Evolutionary conservation across 2,329 filamentous ascomycete genomes (phyloP).

Genomic region (Cladosporium sp.): DNA sequence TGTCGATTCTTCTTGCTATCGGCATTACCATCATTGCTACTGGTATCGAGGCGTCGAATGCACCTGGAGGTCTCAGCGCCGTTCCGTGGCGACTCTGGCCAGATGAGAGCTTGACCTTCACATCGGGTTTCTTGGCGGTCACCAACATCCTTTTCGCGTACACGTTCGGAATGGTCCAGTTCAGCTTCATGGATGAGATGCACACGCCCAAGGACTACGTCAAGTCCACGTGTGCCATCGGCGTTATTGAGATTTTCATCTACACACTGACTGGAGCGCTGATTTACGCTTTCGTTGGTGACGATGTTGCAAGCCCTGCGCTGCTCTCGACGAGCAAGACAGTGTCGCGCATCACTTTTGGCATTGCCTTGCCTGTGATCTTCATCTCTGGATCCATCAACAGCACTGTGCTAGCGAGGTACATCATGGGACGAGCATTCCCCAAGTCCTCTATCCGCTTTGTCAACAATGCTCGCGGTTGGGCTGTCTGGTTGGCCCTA

Average conservation of each 20-base stretch:
- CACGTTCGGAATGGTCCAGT: slow-evolving; percentile 75
- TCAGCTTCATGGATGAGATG: slow-evolving; percentile 98
- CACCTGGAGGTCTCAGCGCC: slow-evolving; percentile 60
- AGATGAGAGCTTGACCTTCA: slow-evolving; percentile 71
- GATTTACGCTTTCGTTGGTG: slow-evolving; percentile 80
- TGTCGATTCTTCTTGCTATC: slow-evolving; percentile 79
- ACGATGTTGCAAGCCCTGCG: slow-evolving; percentile 84
- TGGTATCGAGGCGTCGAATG: slow-evolving; percentile 54
- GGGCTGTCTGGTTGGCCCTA: slow-evolving; percentile 73
- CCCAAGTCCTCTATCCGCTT: slow-evolving; percentile 73
- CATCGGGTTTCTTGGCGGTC: slow-evolving; percentile 85
- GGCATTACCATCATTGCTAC: slow-evolving; percentile 74
- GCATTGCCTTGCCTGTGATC: slow-evolving; percentile 91
- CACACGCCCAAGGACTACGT: slow-evolving; percentile 75
- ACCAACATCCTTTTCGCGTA: slow-evolving; percentile 88
- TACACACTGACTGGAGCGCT: slow-evolving; percentile 79
- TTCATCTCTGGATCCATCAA: slow-evolving; percentile 90
- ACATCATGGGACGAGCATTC: slow-evolving; percentile 88
- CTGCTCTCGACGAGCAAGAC: slow-evolving; percentile 75
- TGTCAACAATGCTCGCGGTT: slow-evolving; percentile 75
- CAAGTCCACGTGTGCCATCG: slow-evolving; percentile 87
- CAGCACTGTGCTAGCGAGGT: slow-evolving; percentile 82
- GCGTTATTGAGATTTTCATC: slow-evolving; percentile 79
- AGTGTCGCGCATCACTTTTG: slow-evolving; percentile 85
- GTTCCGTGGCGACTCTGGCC: slow-evolving; percentile 59